Evolutionary conservation across 345 rosid species (phyloP).

Genomic region (Lagerstroemia speciosa): DNA sequence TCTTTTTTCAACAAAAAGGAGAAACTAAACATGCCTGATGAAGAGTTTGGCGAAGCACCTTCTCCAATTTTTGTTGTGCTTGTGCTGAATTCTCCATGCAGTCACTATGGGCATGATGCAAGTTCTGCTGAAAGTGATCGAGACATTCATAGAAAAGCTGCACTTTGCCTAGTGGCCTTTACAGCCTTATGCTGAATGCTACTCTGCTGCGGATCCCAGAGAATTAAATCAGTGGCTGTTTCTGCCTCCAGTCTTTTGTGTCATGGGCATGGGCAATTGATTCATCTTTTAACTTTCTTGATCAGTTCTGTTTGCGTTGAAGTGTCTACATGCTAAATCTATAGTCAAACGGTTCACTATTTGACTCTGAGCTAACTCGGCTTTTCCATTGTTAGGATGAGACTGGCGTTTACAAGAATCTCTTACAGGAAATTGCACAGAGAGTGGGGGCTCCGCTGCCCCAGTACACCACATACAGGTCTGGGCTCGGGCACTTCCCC

Average conservation of each 20-base stretch:
- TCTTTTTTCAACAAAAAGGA: background rate
- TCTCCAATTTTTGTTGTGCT: background rate
- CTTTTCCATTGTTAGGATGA: conserved; percentile 54
- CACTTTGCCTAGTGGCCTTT: background rate
- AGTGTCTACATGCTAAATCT: background rate
- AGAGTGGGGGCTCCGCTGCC: conserved; percentile 94
- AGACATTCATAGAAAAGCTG: conserved; percentile 1
- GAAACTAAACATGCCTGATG: background rate
- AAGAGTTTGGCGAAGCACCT: no score
- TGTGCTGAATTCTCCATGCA: background rate
- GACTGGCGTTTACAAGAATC: conserved; percentile 98
- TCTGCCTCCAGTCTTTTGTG: background rate
- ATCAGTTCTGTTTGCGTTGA: background rate
- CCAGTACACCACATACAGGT: conserved; percentile 72
- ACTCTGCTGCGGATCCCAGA: background rate
- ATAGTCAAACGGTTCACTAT: background rate
- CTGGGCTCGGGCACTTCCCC: conserved; percentile 96
- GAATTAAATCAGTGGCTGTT: background rate
- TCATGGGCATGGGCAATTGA: background rate
- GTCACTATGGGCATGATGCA: background rate
- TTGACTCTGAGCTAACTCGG: background rate
- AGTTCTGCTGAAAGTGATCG: background rate
- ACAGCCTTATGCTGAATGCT: background rate
- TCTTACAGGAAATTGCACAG: conserved; percentile 92
- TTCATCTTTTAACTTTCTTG: background rate